A percentile compares a stretch with the other conserved stretches of the same genome.
Conservation (phyloP, 2,329 filamentous ascomycete genomes). For the Pestalotiopsis sp. region DNA sequence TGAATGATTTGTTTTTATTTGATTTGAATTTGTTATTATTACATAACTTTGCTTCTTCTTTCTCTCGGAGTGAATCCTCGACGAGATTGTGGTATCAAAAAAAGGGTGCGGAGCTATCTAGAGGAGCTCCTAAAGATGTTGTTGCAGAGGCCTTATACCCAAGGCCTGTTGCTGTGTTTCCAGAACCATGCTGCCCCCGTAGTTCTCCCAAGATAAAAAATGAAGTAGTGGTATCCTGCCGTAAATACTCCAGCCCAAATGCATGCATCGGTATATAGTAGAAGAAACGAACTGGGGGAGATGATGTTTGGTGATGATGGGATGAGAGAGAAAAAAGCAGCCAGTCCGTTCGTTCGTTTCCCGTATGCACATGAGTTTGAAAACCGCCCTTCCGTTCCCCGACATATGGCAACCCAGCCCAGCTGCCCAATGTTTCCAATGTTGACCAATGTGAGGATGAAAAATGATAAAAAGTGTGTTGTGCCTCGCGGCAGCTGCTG, state of each 20-base stretch:
- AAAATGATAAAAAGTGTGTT: conserved; percentile 10
- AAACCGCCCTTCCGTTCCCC: conserved; percentile 21
- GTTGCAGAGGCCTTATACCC: neutral
- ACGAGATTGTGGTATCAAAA: conserved; percentile 13
- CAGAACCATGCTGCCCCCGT: conserved; percentile 20
- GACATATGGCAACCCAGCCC: conserved; percentile 22
- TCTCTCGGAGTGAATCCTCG: conserved; percentile 17
- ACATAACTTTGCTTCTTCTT: conserved; percentile 14
- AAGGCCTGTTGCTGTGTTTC: neutral
- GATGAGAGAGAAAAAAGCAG: conserved; percentile 29
- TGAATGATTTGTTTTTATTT: conserved; percentile 11
- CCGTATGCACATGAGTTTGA: too few relatives aligned
- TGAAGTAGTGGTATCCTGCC: conserved; percentile 16
- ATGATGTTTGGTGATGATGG: conserved; percentile 14
- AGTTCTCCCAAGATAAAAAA: conserved; percentile 18
- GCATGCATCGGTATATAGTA: conserved; percentile 35
- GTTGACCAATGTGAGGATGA: conserved; percentile 26
- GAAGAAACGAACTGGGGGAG: conserved; percentile 23
- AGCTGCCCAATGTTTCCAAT: conserved; percentile 30
- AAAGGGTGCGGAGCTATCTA: conserved; percentile 14
- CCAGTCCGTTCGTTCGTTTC: conserved; percentile 16
- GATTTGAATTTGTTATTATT: conserved; percentile 21
- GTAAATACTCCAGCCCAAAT: conserved; percentile 25
- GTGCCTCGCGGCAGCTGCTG: conserved; percentile 33
- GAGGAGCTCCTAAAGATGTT: conserved; percentile 15